Conservation (phyloP, 1,284 basidiomycete species). For the Microstroma glucosiphilum region DNA sequence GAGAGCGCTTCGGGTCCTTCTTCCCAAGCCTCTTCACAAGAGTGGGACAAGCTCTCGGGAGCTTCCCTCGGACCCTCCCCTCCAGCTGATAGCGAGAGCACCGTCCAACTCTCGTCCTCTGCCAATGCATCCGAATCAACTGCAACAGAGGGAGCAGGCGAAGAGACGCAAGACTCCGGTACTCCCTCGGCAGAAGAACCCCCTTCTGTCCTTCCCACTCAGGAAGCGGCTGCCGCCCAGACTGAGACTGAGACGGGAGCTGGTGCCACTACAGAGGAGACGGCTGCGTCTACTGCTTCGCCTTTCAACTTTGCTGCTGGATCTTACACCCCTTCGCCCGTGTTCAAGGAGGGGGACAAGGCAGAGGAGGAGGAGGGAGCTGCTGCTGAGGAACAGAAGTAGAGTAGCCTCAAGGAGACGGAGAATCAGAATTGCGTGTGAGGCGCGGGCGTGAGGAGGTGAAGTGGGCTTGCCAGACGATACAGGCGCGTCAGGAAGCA, state of each 20-base stretch:
- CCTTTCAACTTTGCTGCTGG: background rate
- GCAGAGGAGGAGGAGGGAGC: background rate
- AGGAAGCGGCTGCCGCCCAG: background rate
- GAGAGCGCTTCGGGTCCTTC: slow-evolving; percentile 7
- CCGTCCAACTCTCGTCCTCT: background rate
- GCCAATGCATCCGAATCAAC: background rate
- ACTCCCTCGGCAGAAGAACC: background rate
- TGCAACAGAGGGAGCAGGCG: slow-evolving; percentile 1
- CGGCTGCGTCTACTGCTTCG: background rate
- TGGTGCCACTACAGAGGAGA: background rate
- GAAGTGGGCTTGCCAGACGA: no score
- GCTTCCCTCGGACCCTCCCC: background rate
- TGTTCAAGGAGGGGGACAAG: background rate
- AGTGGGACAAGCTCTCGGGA: slow-evolving; percentile 31
- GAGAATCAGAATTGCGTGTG: no score
- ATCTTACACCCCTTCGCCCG: background rate
- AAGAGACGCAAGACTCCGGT: slow-evolving; percentile 1
- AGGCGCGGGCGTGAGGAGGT: no score
- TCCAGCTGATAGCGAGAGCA: background rate
- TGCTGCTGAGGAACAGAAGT: background rate
- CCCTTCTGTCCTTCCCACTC: background rate
- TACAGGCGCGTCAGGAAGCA: no score
- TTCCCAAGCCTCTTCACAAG: slow-evolving; percentile 26
- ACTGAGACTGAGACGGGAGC: background rate
- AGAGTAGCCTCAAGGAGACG: background rate